These are phyloP conservation scores for Ceratocystiopsis minuta DNA, from an alignment of 2,329 filamentous ascomycete species.

Conservation along the genomic window DNA sequence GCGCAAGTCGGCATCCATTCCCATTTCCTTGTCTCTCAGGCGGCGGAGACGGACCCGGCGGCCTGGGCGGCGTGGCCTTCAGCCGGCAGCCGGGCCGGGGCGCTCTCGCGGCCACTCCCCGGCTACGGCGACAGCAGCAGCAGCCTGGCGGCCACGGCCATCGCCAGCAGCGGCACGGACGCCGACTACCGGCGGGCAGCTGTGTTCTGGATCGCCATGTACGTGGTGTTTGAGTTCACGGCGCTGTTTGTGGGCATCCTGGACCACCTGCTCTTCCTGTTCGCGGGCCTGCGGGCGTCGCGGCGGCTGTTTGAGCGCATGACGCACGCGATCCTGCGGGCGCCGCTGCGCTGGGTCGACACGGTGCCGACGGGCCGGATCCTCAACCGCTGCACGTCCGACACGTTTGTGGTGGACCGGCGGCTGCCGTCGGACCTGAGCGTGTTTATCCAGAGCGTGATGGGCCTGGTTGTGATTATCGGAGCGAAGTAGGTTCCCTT, in stretches of 20 bases:
- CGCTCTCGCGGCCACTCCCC: no score
- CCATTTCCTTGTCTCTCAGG: constrained; percentile 5
- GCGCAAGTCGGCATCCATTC: not conserved
- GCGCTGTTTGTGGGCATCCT: constrained; percentile 8
- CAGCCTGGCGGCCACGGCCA: not conserved
- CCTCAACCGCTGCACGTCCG: constrained; percentile 24
- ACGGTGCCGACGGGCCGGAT: constrained; percentile 23
- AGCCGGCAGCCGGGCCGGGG: no score
- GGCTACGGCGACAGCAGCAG: no score
- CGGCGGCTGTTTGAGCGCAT: constrained; percentile 16
- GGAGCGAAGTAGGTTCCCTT: constrained; percentile 12
- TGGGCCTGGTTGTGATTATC: constrained; percentile 19
- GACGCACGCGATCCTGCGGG: constrained; percentile 19
- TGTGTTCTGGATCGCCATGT: constrained; percentile 14
- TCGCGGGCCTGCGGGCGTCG: constrained; percentile 15
- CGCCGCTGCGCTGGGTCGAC: constrained; percentile 23
- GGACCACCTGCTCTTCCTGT: constrained; percentile 13
- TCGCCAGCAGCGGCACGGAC: not conserved
- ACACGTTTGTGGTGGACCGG: constrained; percentile 21
- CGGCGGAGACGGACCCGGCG: constrained; percentile 1
- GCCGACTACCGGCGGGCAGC: constrained; percentile 8
- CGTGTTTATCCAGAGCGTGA: constrained; percentile 13
- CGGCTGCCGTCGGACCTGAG: constrained; percentile 15
- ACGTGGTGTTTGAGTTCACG: constrained; percentile 14
- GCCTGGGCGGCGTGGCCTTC: not conserved